Conservation (phyloP, 2,329 filamentous ascomycete genomes). For the Calonectria leucothoes region DNA sequence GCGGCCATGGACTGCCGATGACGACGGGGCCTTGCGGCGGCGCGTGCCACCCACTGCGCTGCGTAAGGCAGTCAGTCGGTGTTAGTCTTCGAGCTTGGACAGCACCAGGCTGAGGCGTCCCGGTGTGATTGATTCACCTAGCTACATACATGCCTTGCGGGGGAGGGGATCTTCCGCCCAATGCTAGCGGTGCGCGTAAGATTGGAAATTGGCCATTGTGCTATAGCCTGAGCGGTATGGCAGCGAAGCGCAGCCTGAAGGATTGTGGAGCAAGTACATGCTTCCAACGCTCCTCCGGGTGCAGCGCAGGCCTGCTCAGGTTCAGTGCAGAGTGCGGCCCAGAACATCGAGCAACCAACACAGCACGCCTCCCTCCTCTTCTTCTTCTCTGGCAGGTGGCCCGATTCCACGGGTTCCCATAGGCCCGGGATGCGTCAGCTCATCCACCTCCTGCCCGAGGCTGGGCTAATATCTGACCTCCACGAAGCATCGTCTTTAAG, state of each 20-base stretch:
- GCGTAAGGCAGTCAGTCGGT: neutral
- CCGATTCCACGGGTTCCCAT: neutral
- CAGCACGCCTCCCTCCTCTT: neutral
- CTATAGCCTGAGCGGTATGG: neutral
- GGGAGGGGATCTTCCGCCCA: neutral
- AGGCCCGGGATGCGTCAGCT: neutral
- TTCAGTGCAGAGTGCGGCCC: neutral
- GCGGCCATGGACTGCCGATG: slow-evolving; percentile 1
- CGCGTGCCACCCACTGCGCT: neutral
- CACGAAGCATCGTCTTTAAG: neutral
- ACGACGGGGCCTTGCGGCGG: neutral
- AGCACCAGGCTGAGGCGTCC: neutral
- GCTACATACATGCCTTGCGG: neutral
- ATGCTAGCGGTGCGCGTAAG: neutral
- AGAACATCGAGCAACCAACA: neutral
- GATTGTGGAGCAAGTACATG: neutral
- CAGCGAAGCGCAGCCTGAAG: neutral
- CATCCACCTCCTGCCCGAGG: neutral
- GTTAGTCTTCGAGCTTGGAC: neutral
- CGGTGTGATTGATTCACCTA: slow-evolving; percentile 1
- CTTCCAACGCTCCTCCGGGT: no score
- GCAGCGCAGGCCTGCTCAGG: neutral
- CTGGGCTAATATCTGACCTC: neutral
- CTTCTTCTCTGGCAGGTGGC: neutral
- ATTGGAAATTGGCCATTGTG: neutral